These are phyloP conservation scores for Globisporangium viniferum DNA, from an alignment of 352 stramenopile species.

Conservation along the genomic window DNA sequence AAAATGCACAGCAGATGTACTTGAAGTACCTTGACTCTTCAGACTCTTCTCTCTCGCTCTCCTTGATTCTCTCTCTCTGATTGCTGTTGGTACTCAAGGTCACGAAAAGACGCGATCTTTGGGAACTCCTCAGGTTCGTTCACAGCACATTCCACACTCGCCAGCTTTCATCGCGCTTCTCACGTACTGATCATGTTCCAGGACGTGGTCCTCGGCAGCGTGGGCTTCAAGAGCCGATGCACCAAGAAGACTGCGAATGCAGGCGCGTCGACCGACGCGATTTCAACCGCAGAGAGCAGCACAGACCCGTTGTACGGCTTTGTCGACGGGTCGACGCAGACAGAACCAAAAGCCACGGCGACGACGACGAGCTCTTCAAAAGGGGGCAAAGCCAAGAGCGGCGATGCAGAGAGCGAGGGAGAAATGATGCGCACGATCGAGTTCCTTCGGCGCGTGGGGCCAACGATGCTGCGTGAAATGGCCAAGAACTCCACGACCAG, in stretches of 20 bases:
- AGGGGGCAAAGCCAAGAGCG: constrained; percentile 19
- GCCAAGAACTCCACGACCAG: constrained; percentile 34
- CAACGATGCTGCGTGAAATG: constrained; percentile 64
- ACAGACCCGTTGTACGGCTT: constrained; percentile 37
- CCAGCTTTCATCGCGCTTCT: neutral
- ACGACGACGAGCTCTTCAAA: constrained; percentile 15
- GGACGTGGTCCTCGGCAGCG: constrained; percentile 45
- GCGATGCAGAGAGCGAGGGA: constrained; percentile 28
- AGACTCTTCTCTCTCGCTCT: no score
- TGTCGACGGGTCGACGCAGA: constrained; percentile 42
- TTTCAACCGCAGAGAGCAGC: constrained; percentile 36
- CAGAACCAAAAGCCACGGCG: constrained; percentile 30
- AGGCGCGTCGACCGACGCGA: constrained; percentile 25
- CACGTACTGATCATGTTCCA: constrained; percentile 40
- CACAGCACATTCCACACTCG: neutral
- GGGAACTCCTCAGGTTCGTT: neutral
- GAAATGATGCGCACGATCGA: constrained; percentile 28
- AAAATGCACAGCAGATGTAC: neutral
- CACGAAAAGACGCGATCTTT: constrained; percentile 13
- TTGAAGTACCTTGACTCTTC: no score
- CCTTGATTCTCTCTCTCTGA: neutral
- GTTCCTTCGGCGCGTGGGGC: constrained; percentile 43
- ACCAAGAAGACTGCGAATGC: constrained; percentile 31
- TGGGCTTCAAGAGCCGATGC: constrained; percentile 55
- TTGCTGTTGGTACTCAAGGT: neutral